phyloP scores from a whole-genome alignment of 2,329 filamentous ascomycete species.

The Colletotrichum godetiae region DNA sequence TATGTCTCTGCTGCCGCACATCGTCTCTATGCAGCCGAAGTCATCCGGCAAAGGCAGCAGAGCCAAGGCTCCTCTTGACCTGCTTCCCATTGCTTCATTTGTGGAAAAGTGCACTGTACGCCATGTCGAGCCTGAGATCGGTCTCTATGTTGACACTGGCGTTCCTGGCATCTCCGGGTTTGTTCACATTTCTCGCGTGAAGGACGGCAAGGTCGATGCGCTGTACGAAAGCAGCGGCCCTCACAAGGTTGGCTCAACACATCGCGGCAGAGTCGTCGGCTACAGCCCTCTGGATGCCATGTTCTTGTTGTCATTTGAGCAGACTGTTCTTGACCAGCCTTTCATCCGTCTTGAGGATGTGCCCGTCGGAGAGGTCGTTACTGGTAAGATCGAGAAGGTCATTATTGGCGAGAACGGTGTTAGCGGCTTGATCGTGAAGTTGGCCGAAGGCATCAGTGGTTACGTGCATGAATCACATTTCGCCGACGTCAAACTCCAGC shows the following conservation, averaged over 20 bases:
- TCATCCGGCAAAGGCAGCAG: slow-evolving; percentile 53
- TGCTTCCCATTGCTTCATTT: slow-evolving; percentile 78
- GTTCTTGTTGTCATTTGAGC: slow-evolving; percentile 87
- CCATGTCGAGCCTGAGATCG: slow-evolving; percentile 82
- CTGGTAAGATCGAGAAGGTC: slow-evolving; percentile 86
- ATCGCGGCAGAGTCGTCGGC: slow-evolving; percentile 84
- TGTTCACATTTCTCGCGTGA: slow-evolving; percentile 92
- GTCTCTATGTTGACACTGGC: slow-evolving; percentile 81
- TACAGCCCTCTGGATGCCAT: slow-evolving; percentile 90
- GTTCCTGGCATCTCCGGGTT: slow-evolving; percentile 78
- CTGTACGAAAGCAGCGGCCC: slow-evolving; percentile 81
- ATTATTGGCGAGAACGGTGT: slow-evolving; percentile 83
- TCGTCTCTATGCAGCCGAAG: slow-evolving; percentile 72
- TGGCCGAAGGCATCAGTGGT: slow-evolving; percentile 90
- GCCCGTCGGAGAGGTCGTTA: slow-evolving; percentile 81
- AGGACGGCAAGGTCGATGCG: slow-evolving; percentile 88
- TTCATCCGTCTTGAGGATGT: slow-evolving; percentile 95
- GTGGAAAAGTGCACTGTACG: slow-evolving; percentile 83
- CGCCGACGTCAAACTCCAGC: slow-evolving; percentile 86
- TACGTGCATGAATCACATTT: slow-evolving; percentile 90
- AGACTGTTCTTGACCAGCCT: slow-evolving; percentile 83
- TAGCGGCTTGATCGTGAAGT: slow-evolving; percentile 81
- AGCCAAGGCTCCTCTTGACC: slow-evolving; percentile 62
- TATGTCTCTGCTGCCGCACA: slow-evolving; percentile 88
- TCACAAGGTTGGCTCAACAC: slow-evolving; percentile 81